phyloP scores from a whole-genome alignment of 345 rosid species.

The Abelmoschus esculentus region DNA sequence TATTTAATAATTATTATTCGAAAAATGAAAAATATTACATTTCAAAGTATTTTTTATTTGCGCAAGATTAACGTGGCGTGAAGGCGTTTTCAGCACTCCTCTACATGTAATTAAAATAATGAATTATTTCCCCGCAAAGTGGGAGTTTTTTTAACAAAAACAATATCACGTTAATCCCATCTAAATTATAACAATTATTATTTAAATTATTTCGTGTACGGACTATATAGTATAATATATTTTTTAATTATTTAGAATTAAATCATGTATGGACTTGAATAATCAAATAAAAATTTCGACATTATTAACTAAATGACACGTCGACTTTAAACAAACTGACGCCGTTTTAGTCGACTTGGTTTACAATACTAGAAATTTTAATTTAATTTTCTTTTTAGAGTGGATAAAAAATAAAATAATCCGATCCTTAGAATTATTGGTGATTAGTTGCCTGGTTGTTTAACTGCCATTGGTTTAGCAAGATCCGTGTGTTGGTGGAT shows the following conservation, averaged over 20 bases:
- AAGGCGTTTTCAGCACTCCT: neutral
- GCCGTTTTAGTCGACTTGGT: neutral
- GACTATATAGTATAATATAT: neutral
- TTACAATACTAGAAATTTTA: neutral
- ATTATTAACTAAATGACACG: neutral
- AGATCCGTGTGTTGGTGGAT: neutral
- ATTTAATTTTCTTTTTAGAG: neutral
- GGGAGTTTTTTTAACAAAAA: neutral
- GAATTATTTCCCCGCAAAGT: neutral
- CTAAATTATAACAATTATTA: neutral
- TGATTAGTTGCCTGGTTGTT: neutral
- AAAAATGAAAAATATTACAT: too few relatives aligned
- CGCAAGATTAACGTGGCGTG: too few relatives aligned
- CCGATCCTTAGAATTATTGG: neutral
- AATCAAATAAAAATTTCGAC: neutral
- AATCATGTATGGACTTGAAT: neutral
- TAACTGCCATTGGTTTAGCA: neutral
- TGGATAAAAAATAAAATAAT: neutral
- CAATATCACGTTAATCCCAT: neutral
- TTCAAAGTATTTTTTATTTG: too few relatives aligned
- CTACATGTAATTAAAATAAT: neutral
- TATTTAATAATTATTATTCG: too few relatives aligned
- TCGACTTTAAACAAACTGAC: neutral
- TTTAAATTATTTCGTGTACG: neutral
- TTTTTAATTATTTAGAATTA: neutral